Percentiles rank a stretch among this genome's conserved stretches.
These are phyloP conservation scores for Nannochloropsis salina DNA, from an alignment of 108 stramenopile genomes.

Conservation along the genomic window DNA sequence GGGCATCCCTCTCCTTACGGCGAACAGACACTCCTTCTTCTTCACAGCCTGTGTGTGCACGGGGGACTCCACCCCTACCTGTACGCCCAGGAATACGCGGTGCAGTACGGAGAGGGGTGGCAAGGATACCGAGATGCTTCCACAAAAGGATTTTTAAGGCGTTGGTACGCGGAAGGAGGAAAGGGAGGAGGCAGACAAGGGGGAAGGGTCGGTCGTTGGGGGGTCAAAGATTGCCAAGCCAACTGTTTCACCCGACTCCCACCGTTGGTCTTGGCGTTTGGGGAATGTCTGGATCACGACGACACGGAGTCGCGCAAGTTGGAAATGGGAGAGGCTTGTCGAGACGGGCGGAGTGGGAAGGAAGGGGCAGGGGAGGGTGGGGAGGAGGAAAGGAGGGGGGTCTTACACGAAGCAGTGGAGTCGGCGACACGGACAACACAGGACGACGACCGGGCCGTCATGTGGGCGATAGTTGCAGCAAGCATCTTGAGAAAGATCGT, in stretches of 20 bases:
- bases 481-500: not conserved
- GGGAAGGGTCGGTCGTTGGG: not conserved
- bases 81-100: conserved; percentile 1
- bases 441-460: not conserved
- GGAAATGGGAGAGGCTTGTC: too few relatives aligned
- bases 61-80: not conserved
- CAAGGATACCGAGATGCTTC: not conserved
- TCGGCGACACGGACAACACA: not conserved
- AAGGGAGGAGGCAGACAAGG: not conserved
- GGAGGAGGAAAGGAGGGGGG: not conserved
- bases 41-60: not conserved
- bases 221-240: not conserved
- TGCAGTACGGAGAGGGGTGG: not conserved
- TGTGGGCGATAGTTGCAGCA: not conserved
- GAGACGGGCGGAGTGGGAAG: not conserved
- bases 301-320: too few relatives aligned
- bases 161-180: not conserved
- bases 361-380: not conserved
- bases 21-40: conserved; percentile 7
- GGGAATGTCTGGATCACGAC: not conserved
- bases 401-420: not conserved
- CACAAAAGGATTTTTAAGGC: not conserved
- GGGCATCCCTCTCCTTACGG: not conserved
- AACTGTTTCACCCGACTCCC: not conserved
- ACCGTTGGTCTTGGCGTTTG: not conserved